These are phyloP conservation scores for Selaginella tamariscina DNA, from an alignment of 75 land plant genomes.

Conservation along the genomic window DNA sequence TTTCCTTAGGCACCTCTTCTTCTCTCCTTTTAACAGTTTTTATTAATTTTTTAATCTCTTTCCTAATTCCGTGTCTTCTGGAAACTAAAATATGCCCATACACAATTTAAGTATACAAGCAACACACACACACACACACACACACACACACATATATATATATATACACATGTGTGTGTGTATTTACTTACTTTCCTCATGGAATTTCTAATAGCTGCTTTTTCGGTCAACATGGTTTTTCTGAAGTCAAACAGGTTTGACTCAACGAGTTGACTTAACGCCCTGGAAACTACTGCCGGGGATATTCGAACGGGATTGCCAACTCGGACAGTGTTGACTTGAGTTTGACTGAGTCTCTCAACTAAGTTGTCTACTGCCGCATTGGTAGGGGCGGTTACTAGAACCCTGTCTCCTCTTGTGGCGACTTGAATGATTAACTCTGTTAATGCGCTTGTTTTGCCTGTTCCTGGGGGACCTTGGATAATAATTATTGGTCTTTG, in stretches of 20 bases:
- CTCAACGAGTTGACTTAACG: constrained; percentile 58
- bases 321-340: constrained; percentile 63
- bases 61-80: constrained; percentile 73
- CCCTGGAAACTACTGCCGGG: constrained; percentile 54
- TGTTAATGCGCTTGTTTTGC: constrained; percentile 63
- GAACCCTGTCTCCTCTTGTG: constrained; percentile 59
- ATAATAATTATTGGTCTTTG: constrained; percentile 48
- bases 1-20: constrained; percentile 48
- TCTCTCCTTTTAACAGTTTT: constrained; percentile 61
- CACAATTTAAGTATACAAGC: no score
- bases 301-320: constrained; percentile 83
- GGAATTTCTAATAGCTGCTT: constrained; percentile 59
- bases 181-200: no score
- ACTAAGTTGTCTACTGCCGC: constrained; percentile 92
- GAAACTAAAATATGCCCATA: constrained; percentile 25
- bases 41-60: constrained; percentile 66
- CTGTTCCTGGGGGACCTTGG: constrained; percentile 95
- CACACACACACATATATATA: no score
- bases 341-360: constrained; percentile 46
- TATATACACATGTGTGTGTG: no score
- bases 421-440: constrained; percentile 56
- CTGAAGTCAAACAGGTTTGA: constrained; percentile 34
- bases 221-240: constrained; percentile 52
- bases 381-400: constrained; percentile 89
- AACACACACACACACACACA: no score